phyloP scores from a whole-genome alignment of 2,329 filamentous ascomycete species.

The Nectriaceae sp. region DNA sequence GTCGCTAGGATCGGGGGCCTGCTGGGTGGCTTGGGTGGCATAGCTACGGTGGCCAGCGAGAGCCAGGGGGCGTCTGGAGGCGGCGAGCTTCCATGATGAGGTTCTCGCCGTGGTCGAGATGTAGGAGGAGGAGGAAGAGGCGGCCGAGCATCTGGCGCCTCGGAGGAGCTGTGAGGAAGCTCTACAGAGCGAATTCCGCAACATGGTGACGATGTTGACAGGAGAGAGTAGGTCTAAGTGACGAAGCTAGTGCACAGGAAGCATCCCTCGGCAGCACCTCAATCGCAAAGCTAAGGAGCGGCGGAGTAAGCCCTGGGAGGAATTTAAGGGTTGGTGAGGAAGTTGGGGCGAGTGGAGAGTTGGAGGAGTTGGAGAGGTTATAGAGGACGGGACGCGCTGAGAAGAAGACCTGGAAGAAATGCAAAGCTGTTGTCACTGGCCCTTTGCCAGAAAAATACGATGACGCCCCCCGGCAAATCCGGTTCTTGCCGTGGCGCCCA shows the following conservation, averaged over 20 bases:
- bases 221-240: slow-evolving; percentile 19
- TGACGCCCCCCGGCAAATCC: slow-evolving; percentile 32
- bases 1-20: slow-evolving; percentile 78
- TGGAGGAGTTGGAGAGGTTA: slow-evolving; percentile 7
- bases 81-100: slow-evolving; percentile 46
- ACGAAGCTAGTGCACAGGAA: slow-evolving; percentile 22
- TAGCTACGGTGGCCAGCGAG: slow-evolving; percentile 53
- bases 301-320: slow-evolving; percentile 49
- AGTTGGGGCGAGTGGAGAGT: slow-evolving; percentile 9
- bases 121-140: slow-evolving; percentile 40
- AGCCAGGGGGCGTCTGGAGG: slow-evolving; percentile 51
- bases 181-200: slow-evolving; percentile 68
- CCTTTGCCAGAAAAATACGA: slow-evolving; percentile 17
- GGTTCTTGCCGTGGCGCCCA: slow-evolving; percentile 28
- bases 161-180: slow-evolving; percentile 65
- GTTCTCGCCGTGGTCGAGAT: slow-evolving; percentile 44
- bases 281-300: slow-evolving; percentile 43
- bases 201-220: slow-evolving; percentile 57
- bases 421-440: slow-evolving; percentile 10
- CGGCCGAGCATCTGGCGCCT: slow-evolving; percentile 50
- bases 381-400: neutral
- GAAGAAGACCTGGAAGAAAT: neutral
- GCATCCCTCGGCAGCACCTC: slow-evolving; percentile 34
- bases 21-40: slow-evolving; percentile 53
- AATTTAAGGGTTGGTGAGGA: slow-evolving; percentile 4